Percentiles rank a stretch among this genome's conserved stretches.
phyloP scores from a whole-genome alignment of 495 filamentous ascomycete genomes.

The Hyphodiscus hymeniophilus region DNA sequence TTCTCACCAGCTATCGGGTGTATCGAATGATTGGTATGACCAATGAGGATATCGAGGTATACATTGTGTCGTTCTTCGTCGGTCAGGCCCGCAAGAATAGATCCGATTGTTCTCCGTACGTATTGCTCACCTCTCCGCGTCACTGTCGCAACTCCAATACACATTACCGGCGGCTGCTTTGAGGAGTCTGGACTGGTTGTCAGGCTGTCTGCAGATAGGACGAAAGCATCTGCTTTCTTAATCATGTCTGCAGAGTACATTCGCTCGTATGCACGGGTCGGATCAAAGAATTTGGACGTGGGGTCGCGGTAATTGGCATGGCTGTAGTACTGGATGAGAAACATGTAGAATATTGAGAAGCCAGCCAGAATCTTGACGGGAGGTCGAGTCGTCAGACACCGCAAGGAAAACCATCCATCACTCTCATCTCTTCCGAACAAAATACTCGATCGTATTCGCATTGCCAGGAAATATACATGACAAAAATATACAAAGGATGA shows the following conservation, averaged over 20 bases:
- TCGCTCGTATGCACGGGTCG: not conserved
- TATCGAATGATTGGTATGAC: constrained; percentile 1
- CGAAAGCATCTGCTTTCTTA: constrained; percentile 1
- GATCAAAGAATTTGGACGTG: constrained; percentile 6
- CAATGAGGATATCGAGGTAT: constrained; percentile 2
- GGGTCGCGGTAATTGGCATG: constrained; percentile 3
- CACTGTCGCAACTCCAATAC: constrained; percentile 9
- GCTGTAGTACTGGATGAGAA: constrained; percentile 1
- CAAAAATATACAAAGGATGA: no score
- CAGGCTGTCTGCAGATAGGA: not conserved
- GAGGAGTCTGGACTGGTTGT: not conserved
- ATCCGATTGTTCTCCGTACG: constrained; percentile 3
- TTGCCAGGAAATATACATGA: no score
- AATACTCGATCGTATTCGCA: no score
- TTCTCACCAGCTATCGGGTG: constrained; percentile 3
- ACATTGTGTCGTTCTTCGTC: constrained; percentile 2
- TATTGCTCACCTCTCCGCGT: constrained; percentile 1
- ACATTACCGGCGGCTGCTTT: not conserved
- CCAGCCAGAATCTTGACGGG: no score
- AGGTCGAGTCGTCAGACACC: no score
- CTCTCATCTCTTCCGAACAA: no score
- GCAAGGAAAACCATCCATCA: no score
- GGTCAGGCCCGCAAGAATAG: constrained; percentile 1
- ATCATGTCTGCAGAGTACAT: constrained; percentile 1
- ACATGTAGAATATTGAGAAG: constrained; percentile 4